Conservation (phyloP, 208 protist species). For the Trypanosoma melophagium region DNA sequence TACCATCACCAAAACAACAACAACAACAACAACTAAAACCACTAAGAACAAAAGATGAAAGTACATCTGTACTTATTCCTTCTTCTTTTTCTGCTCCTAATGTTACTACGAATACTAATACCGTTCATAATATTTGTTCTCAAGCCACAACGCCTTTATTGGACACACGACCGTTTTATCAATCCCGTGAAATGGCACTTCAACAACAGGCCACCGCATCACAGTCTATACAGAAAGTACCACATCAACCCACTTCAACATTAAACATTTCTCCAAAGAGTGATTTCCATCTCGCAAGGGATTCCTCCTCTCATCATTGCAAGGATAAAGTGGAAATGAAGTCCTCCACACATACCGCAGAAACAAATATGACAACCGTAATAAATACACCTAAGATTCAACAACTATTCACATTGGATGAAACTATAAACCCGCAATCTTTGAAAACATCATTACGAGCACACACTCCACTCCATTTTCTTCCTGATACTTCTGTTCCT, state of each 20-base stretch:
- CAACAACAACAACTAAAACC: not conserved
- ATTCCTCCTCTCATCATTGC: not conserved
- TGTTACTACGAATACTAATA: not conserved
- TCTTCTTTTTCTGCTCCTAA: not conserved
- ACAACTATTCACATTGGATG: no score
- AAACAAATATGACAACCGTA: no score
- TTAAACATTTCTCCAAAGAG: not conserved
- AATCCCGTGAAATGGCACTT: not conserved
- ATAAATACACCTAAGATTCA: no score
- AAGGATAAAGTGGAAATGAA: not conserved
- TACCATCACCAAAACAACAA: not conserved
- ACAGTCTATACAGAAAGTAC: not conserved
- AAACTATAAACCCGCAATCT: no score
- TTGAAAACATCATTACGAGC: not conserved
- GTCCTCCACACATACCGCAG: no score
- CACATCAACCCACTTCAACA: not conserved
- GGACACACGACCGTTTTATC: constrained; percentile 8
- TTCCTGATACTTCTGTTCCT: not conserved
- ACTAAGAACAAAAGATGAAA: not conserved
- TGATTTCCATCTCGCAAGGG: constrained; percentile 2
- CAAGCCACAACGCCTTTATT: constrained; percentile 1
- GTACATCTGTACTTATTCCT: not conserved
- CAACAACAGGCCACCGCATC: not conserved
- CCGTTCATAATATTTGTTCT: not conserved
- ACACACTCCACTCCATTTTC: not conserved